Evolutionary conservation across 108 stramenopile genomes (phyloP), one percentile per base, ranked within the genome.

Genomic region (Bacterosira constricta): DNA sequence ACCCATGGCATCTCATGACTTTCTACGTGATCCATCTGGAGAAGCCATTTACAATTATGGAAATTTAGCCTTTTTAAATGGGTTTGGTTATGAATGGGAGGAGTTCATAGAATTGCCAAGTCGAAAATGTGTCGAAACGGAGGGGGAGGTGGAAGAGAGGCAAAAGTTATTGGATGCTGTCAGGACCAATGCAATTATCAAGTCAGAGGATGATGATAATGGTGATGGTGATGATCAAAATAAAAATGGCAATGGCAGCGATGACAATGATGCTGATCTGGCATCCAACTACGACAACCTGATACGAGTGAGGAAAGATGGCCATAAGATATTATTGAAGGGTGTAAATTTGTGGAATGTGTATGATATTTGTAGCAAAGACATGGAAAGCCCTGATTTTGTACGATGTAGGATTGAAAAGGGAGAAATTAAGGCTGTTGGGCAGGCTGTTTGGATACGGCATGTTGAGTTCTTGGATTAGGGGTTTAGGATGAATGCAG

Each of bases 1-100:
- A n/a, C 61, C 71, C 7, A 57, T 80, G 4, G 79, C 79, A 62
- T 80, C 79, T 26, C 79, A 80, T 49, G 79, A 80, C 34, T 80
- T 80, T 58, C 34, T 80, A 8, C 79, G 79, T 18, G 61, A 75
- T 61, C 57, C 74, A 11, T 37, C 54, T 15, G 66, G 45, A 10
- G 42, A 65, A 12, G 71, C 79, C 29, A 80, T 73, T 39, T 80
- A 73, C 52, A 63, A 57, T 31, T 80, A 80, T 34, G 79, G 79
- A 31, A 80, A 80, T 37, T 9, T 12, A 18, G 71, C 79, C 6
- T 80, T 80, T 44, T 63, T 80, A 45, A 36, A 49, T 50, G 71
- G 58, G 9, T 80, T 80, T 50, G 79, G 79, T 0, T 80, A 80
- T 44, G 45, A 49, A 6, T 80, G 79, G 79, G 61, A 73, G 1